Base-by-base conservation (phyloP, 441 rosid species). In the Eruca vesicaria region DNA sequence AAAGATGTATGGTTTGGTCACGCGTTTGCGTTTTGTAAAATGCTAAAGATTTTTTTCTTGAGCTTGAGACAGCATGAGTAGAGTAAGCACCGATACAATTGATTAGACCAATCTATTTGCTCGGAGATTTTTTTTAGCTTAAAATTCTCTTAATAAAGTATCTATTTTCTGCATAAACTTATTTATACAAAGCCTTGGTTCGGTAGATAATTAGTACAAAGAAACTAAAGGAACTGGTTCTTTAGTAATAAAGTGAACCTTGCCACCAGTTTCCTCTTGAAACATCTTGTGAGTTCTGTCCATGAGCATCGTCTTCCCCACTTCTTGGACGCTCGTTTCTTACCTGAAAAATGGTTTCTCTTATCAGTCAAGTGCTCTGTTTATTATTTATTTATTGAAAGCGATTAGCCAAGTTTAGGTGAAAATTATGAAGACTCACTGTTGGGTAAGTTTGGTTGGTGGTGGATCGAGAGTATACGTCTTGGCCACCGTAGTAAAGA, bases 211-310 rank as follows among this genome's bases (percentile, higher is more conserved):
- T 45, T 48, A 76, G 67, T 58, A 71, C 59, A 66, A 60, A 31
- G 60, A 31, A 72, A 31, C 66, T 16, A 67, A 29, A 29, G 69
- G 62, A 41, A 62, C 55, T 31, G 74, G n/a, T 21, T 55, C 11
- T 21, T 73, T 87, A 94, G 81, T 92, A 94, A 83, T 94, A 94
- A 76, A 94, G 96, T 14, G 98, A 92, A 86, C 98, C 99, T 86
- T 92, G 87, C 98, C 98, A 94, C 98, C 98, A 94, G 74, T 94
- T 92, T 81, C 97, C 99, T 83, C 99, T 90, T 19, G 96, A 88
- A 53, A 85, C 98, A 83, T 81, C 85, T 15, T 81, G 82, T 4
- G 94, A 79, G 73, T 83, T 86, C 68, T 80, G 78, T 67, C 82
- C 89, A 62, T 84, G 83, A 28, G 86, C 82, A 80, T 86, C 97